Conservation (phyloP, 2,329 filamentous ascomycete genomes). For the Penicillium sp. region DNA sequence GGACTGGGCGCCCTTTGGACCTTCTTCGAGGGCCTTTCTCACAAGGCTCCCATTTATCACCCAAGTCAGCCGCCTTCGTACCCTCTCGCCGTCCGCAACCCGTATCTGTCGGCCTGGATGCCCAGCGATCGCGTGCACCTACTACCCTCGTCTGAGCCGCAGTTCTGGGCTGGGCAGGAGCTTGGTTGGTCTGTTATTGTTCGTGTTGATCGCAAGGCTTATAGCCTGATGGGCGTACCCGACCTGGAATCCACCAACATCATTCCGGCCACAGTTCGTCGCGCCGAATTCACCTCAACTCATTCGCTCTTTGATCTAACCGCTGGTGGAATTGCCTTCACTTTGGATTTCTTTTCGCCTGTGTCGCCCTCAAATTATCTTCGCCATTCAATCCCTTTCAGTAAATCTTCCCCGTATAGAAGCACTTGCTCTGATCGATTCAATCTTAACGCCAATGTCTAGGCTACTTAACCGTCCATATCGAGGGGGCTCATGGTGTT, state of each 20-base stretch:
- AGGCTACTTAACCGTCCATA: conserved; percentile 44
- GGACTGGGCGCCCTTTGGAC: conserved; percentile 24
- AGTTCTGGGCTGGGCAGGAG: conserved; percentile 46
- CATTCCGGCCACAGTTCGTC: conserved; percentile 33
- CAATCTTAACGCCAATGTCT: conserved; percentile 9
- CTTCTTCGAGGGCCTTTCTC: conserved; percentile 16
- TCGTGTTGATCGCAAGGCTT: conserved; percentile 41
- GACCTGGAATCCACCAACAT: conserved; percentile 22
- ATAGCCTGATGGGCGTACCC: conserved; percentile 44
- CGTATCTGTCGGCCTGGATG: conserved; percentile 47
- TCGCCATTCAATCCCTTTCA: conserved; percentile 46
- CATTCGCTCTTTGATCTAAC: conserved; percentile 42
- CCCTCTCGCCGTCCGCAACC: conserved; percentile 45
- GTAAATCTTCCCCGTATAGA: conserved; percentile 17
- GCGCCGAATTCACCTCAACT: conserved; percentile 42
- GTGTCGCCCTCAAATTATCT: conserved; percentile 43
- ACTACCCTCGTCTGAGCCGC: conserved; percentile 38
- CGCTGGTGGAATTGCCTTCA: conserved; percentile 36
- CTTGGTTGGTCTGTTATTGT: conserved; percentile 45
- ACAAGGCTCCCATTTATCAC: conserved; percentile 18
- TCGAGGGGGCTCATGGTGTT: conserved; percentile 22
- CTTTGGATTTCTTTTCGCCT: conserved; percentile 47
- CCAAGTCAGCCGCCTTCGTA: conserved; percentile 43
- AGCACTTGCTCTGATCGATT: background rate
- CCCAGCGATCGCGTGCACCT: conserved; percentile 38